Base-by-base conservation (phyloP, 1,284 basidiomycete species). In the Marasmius fiardii region DNA sequence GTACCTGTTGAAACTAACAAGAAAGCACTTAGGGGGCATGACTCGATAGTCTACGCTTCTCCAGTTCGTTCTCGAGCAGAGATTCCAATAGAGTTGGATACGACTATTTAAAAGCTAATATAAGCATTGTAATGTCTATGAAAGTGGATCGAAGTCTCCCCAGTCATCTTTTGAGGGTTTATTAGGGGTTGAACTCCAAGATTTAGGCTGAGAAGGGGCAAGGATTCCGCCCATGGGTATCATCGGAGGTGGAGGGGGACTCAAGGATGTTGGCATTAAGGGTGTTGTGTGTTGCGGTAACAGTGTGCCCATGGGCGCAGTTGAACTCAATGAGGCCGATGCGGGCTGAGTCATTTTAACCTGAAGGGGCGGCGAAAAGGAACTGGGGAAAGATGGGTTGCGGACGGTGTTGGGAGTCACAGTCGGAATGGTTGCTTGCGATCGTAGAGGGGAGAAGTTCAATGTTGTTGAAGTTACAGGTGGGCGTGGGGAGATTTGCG, bases 81-180 rank as follows among this genome's bases (percentile, higher is more conserved):
- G 4, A 73, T 86, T 16, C 68, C 76, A 55, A 73, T 86, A 1
- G 86, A 88, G 64, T 60, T 58, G 41, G 70, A 70, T 52, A 34
- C 52, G 43, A 52, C 37, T 51, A 34, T 35, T 51, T 51, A 34
- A 47, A 60, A 53, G 49, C 58, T 60, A 59, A 58, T 61, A 53
- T 54, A 52, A 53, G 67, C 70, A 55, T 35, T 4, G 16, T 18
- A 54, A 23, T 23, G 37, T 48, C 72, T 64, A 82, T 47, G 74
- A 72, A 44, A 90, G 71, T 28, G 90, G 90, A 73, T 92, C 90
- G 66, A 92, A 92, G 65, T 90, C 90, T 23, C 82, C 83, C 87
- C 87, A 91, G 58, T 86, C 85, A 60, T 82, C 77, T 62, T 85
- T 85, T 33, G 82, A 75, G 14, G 78, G 67, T 55, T 77, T 80